phyloP scores from a whole-genome alignment of 177 flowering plant species.

The Tripterygium wilfordii region DNA sequence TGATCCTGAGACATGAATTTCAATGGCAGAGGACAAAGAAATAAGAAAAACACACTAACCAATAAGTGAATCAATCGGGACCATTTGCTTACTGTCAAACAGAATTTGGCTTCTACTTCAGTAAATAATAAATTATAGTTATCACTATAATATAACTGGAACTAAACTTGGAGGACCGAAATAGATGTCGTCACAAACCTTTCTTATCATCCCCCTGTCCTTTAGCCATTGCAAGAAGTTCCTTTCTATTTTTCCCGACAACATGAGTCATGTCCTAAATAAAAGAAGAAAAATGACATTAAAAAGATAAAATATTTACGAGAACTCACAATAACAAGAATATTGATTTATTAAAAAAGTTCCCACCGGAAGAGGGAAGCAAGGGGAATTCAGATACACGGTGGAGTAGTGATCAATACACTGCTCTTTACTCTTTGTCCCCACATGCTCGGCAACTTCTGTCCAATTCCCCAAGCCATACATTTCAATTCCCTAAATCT shows the following conservation, averaged over 20 bases:
- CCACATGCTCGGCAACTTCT: slow-evolving; percentile 95
- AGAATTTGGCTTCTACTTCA: too few species aligned
- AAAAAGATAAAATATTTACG: neutral
- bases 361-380: slow-evolving; percentile 89
- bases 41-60: neutral
- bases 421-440: slow-evolving; percentile 72
- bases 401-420: slow-evolving; percentile 71
- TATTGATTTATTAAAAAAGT: neutral
- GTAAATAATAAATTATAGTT: too few species aligned
- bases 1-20: slow-evolving; percentile 26
- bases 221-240: slow-evolving; percentile 94
- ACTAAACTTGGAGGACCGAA: too few species aligned
- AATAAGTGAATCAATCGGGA: neutral
- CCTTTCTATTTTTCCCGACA: slow-evolving; percentile 84
- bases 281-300: neutral
- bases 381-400: slow-evolving; percentile 76
- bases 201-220: slow-evolving; percentile 60
- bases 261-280: slow-evolving; percentile 95
- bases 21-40: too few species aligned
- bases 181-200: slow-evolving; percentile 41
- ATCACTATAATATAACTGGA: too few species aligned
- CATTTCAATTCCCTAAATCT: slow-evolving; percentile 81
- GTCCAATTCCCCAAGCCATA: slow-evolving; percentile 93
- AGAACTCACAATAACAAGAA: neutral
- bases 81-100: too few species aligned